Evolutionary conservation across 345 rosid genomes (phyloP).

Genomic region (Dovyalis caffra): DNA sequence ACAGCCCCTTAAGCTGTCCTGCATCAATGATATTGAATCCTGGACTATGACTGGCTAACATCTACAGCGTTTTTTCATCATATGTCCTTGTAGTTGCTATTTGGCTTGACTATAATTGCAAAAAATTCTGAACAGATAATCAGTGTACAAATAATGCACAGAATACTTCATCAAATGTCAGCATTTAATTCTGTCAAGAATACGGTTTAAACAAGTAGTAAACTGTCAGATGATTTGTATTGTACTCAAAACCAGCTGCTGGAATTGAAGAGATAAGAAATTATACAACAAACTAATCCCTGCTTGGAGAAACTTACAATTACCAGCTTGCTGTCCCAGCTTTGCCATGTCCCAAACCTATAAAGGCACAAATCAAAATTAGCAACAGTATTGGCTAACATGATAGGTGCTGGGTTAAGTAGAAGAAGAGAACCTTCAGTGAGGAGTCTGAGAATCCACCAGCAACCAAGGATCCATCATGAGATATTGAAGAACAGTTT

Average conservation of each 20-base stretch:
- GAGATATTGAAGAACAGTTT: slow-evolving; percentile 88
- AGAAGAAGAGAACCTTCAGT: slow-evolving; percentile 52
- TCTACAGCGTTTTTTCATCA: neutral
- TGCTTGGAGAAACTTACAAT: slow-evolving; percentile 44
- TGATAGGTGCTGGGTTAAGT: neutral
- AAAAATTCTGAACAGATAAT: neutral
- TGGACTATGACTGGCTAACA: neutral
- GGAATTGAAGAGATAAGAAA: neutral
- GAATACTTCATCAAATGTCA: neutral
- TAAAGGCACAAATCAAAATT: slow-evolving; percentile 28
- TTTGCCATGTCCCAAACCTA: slow-evolving; percentile 99
- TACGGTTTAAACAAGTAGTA: neutral
- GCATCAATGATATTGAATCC: too few relatives aligned
- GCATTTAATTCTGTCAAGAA: neutral
- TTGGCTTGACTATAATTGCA: neutral
- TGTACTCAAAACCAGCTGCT: neutral
- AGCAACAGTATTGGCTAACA: slow-evolving; percentile 14
- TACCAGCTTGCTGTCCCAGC: slow-evolving; percentile 67
- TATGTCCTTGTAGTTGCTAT: neutral
- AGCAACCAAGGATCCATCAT: slow-evolving; percentile 95
- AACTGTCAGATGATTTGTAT: neutral
- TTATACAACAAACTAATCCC: neutral
- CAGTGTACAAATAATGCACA: neutral
- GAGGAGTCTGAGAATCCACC: slow-evolving; percentile 99
- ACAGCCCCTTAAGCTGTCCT: too few relatives aligned